Evolutionary conservation across 2,329 filamentous ascomycete species (phyloP).

Genomic region (Xylaria sp.): DNA sequence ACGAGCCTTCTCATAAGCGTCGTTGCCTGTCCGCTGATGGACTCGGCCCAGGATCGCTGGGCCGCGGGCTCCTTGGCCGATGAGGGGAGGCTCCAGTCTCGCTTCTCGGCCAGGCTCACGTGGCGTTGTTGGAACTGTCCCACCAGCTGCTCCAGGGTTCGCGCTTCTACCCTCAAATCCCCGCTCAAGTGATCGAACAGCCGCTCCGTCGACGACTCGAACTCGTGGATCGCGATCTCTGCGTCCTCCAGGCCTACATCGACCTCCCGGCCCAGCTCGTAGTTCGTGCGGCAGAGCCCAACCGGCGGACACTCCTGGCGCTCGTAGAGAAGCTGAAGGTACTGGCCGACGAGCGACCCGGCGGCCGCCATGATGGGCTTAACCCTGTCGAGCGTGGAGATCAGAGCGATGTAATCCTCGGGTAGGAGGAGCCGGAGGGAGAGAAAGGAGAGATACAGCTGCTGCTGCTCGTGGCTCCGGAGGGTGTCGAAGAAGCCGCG

Average conservation of each 20-base stretch:
- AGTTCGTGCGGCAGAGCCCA: not conserved
- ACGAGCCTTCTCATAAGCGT: not conserved
- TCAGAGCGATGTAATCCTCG: not conserved
- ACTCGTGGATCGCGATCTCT: not conserved
- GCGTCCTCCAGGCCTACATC: not conserved
- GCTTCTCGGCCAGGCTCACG: not conserved
- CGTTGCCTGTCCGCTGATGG: not conserved
- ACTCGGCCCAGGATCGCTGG: not conserved
- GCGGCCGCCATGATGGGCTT: not conserved
- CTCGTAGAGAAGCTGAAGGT: not conserved
- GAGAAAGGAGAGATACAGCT: not conserved
- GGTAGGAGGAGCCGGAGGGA: not conserved
- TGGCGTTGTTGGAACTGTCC: not conserved
- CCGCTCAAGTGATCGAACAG: not conserved
- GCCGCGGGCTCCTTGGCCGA: not conserved
- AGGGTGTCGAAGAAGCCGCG: not conserved
- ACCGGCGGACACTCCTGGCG: not conserved
- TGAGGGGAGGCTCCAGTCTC: not conserved
- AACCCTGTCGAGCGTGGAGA: not conserved
- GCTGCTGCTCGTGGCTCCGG: not conserved
- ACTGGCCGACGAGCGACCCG: not conserved
- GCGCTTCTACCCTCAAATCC: not conserved
- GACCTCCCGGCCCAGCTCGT: not conserved
- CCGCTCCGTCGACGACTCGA: not conserved
- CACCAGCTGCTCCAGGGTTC: not conserved